Evolutionary conservation across 192 early-diverging fungal species (phyloP).

Genomic region (Podochytrium sp.): DNA sequence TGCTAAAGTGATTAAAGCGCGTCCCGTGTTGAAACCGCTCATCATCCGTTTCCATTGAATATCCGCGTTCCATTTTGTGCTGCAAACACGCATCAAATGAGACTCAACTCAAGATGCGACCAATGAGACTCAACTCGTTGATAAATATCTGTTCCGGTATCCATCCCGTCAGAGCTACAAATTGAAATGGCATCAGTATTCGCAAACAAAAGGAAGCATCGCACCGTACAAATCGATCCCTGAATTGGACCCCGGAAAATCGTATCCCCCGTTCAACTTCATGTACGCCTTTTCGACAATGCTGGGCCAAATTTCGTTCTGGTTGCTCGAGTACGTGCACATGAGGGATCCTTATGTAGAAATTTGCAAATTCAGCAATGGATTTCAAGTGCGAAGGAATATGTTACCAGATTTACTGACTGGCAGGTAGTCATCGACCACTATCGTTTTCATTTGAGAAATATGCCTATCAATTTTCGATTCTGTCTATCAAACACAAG

Average conservation of each 20-base stretch:
- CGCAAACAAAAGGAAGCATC: constrained; percentile 7
- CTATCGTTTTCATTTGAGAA: constrained; percentile 47
- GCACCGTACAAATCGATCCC: constrained; percentile 84
- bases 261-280: constrained; percentile 95
- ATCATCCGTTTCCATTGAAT: constrained; percentile 77
- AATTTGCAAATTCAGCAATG: not conserved
- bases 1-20: constrained; percentile 80
- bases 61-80: constrained; percentile 57
- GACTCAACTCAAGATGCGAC: too few relatives aligned
- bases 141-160: constrained; percentile 92
- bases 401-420: constrained; percentile 63
- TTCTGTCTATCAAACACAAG: too few relatives aligned
- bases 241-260: constrained; percentile 93
- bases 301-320: constrained; percentile 79
- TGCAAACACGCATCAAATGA: too few relatives aligned
- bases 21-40: constrained; percentile 68
- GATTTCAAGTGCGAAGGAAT: too few relatives aligned
- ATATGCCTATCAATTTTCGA: not conserved
- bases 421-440: constrained; percentile 88
- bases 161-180: constrained; percentile 87
- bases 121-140: too few relatives aligned
- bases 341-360: constrained; percentile 55
- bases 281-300: constrained; percentile 95
- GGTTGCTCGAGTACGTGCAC: constrained; percentile 83
- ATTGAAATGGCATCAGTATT: not conserved